Evolutionary conservation across 2,329 filamentous ascomycete genomes (phyloP).

Genomic region (Fulvia fulva): DNA sequence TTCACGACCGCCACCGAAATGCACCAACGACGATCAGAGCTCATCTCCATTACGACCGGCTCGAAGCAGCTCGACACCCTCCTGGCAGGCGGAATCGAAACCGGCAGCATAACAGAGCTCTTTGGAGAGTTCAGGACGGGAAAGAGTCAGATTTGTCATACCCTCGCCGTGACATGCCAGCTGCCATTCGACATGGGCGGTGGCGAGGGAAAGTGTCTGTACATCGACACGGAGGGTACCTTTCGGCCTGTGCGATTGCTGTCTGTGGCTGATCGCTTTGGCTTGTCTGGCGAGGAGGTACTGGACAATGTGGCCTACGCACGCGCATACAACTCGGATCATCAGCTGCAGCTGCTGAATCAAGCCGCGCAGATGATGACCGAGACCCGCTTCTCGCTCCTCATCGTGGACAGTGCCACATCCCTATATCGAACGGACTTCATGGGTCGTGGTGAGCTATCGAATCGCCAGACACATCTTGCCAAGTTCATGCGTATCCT

Average conservation of each 20-base stretch:
- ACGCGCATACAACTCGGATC: conserved; percentile 95
- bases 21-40: conserved; percentile 92
- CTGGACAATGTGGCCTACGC: conserved; percentile 98
- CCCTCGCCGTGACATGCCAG: conserved; percentile 96
- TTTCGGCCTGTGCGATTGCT: conserved; percentile 87
- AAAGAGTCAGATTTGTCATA: conserved; percentile 98
- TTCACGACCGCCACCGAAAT: conserved; percentile 99
- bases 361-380: conserved; percentile 99
- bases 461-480: conserved; percentile 83
- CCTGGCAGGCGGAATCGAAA: conserved; percentile 90
- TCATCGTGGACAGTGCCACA: conserved; percentile 94
- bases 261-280: conserved; percentile 89
- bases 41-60: conserved; percentile 96
- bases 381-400: conserved; percentile 91
- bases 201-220: conserved; percentile 95
- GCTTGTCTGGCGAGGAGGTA: conserved; percentile 92
- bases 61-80: conserved; percentile 96
- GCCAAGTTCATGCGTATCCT: conserved; percentile 85
- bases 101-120: conserved; percentile 94
- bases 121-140: conserved; percentile 98
- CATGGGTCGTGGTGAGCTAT: conserved; percentile 90
- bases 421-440: conserved; percentile 96
- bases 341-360: conserved; percentile 90
- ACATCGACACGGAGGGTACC: conserved; percentile 97
- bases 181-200: conserved; percentile 98